Conservation (phyloP, 371 early-diverging fungal genomes). For the Syncephalastrum contaminatum region DNA sequence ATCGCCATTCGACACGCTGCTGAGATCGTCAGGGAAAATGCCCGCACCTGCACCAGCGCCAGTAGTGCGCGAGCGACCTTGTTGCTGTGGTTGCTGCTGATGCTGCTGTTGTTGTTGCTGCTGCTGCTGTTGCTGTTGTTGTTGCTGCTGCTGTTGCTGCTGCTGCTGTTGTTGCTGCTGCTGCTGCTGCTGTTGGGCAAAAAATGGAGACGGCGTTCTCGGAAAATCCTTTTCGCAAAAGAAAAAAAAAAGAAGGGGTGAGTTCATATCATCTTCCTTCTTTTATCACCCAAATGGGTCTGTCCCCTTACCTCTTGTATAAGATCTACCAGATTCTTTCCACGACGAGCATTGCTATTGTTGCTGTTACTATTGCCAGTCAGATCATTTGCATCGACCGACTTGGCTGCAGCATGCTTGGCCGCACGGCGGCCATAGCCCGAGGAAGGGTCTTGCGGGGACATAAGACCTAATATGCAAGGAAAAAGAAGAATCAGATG, state of each 20-base stretch:
- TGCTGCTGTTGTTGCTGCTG: conserved; percentile 46
- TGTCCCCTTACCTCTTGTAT: conserved; percentile 33
- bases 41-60: conserved; percentile 28
- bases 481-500: too few relatives aligned
- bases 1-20: conserved; percentile 20
- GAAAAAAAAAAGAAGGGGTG: neutral
- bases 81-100: conserved; percentile 37
- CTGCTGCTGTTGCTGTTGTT: conserved; percentile 42
- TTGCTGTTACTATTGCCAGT: too few relatives aligned
- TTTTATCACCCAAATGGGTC: neutral
- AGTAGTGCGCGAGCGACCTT: conserved; percentile 50
- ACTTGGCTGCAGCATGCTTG: conserved; percentile 5
- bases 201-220: conserved; percentile 83
- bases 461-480: neutral
- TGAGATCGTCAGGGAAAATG: conserved; percentile 19
- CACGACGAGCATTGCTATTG: conserved; percentile 14
- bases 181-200: conserved; percentile 59
- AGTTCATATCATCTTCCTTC: neutral
- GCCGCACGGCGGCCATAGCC: conserved; percentile 14
- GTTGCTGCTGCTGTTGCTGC: conserved; percentile 49
- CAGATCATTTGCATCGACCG: too few relatives aligned
- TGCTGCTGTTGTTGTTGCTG: conserved; percentile 18
- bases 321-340: conserved; percentile 33
- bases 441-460: conserved; percentile 6
- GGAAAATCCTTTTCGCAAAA: conserved; percentile 64